Evolutionary conservation across 495 filamentous ascomycete genomes (phyloP).

Genomic region (Sordaria brevicollis): DNA sequence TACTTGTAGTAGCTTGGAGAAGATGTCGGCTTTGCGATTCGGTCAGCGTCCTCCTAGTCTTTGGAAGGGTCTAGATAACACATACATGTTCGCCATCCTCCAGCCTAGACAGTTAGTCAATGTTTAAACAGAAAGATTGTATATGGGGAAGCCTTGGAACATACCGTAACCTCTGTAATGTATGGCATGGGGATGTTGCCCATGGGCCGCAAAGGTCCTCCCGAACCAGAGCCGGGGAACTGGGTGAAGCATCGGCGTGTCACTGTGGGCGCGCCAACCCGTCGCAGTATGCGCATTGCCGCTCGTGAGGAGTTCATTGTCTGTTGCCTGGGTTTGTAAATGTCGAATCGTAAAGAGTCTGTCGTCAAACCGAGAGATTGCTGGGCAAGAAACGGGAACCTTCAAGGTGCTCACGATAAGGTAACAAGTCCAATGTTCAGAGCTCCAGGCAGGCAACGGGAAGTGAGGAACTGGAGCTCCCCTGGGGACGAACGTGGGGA

Average conservation of each 20-base stretch:
- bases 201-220: conserved; percentile 23
- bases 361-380: not conserved
- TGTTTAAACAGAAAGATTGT: not conserved
- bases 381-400: not conserved
- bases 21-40: conserved; percentile 59
- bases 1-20: conserved; percentile 70
- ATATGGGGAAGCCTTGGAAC: too few relatives aligned
- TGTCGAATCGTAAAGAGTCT: not conserved
- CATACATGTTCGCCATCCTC: conserved; percentile 85
- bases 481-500: not conserved
- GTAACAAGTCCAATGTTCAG: not conserved
- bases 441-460: not conserved
- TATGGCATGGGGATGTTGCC: conserved; percentile 59
- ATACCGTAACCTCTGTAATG: conserved; percentile 73
- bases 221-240: conserved; percentile 10
- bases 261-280: conserved; percentile 12
- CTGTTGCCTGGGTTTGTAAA: not conserved
- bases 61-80: conserved; percentile 11
- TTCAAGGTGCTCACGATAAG: not conserved
- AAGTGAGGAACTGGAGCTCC: not conserved
- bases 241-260: conserved; percentile 30
- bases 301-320: conserved; percentile 25
- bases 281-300: conserved; percentile 20
- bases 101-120: conserved; percentile 52
- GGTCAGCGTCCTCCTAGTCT: conserved; percentile 17